phyloP scores from a whole-genome alignment of 495 filamentous ascomycete species.

The Aspergillus ostianus region DNA sequence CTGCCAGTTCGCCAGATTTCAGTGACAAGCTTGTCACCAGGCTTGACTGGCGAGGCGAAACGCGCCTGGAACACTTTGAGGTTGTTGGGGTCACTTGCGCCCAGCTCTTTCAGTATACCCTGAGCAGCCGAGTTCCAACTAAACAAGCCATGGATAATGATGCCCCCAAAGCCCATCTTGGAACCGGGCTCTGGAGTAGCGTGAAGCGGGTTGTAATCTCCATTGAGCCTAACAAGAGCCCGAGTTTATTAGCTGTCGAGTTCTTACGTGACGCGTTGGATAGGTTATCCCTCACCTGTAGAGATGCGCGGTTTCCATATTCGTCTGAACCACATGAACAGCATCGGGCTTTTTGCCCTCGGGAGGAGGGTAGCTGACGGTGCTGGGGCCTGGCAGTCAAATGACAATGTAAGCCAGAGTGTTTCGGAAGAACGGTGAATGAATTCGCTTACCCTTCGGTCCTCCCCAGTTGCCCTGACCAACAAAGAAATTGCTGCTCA shows the following conservation, averaged over 20 bases:
- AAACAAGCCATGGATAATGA: conserved; percentile 84
- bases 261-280: too few relatives aligned
- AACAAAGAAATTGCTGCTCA: conserved; percentile 72
- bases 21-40: conserved; percentile 56
- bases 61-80: conserved; percentile 82
- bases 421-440: background rate
- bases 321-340: conserved; percentile 64
- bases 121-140: conserved; percentile 78
- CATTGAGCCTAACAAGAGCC: conserved; percentile 57
- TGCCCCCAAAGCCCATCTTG: conserved; percentile 85
- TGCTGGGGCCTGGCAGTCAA: conserved; percentile 54
- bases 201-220: conserved; percentile 88
- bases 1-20: conserved; percentile 54
- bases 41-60: conserved; percentile 78
- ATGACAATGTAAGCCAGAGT: background rate
- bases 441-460: conserved; percentile 60
- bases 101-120: conserved; percentile 65
- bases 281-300: conserved; percentile 49
- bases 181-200: conserved; percentile 78
- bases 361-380: conserved; percentile 72
- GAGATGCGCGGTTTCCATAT: conserved; percentile 64
- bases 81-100: conserved; percentile 72
- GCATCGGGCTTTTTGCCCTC: conserved; percentile 68
- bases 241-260: conserved; percentile 2
- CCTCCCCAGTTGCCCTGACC: conserved; percentile 86